These are phyloP conservation scores for Ampelocalamus luodianensis DNA, from an alignment of 176 grass and related monocot species.

Conservation along the genomic window DNA sequence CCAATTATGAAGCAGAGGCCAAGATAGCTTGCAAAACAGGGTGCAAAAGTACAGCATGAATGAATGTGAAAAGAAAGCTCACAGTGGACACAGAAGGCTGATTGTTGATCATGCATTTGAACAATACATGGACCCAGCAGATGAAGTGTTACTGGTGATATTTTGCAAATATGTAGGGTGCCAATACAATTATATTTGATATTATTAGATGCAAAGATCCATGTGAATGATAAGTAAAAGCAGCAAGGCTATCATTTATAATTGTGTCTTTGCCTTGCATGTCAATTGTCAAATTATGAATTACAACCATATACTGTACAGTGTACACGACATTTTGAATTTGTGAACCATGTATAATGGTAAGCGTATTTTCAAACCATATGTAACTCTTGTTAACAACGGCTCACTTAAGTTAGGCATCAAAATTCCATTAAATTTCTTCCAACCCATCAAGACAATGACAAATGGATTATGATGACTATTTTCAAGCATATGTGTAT, in stretches of 20 bases:
- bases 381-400: neutral
- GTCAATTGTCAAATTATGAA: neutral
- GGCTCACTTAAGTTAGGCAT: neutral
- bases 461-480: neutral
- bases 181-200: neutral
- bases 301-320: neutral
- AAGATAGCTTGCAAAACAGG: neutral
- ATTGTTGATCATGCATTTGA: constrained; percentile 11
- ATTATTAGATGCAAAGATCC: constrained; percentile 7
- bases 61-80: constrained; percentile 27
- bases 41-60: constrained; percentile 7
- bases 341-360: neutral
- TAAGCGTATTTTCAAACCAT: neutral
- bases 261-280: neutral
- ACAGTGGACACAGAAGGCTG: neutral
- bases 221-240: neutral
- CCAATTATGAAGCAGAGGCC: neutral
- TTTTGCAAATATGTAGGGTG: constrained; percentile 15
- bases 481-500: neutral
- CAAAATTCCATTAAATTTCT: constrained; percentile 14
- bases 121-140: neutral
- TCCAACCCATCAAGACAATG: neutral
- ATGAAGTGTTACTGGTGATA: constrained; percentile 22
- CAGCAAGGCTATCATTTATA: neutral
- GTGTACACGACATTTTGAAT: neutral